Conservation (phyloP, 352 stramenopile species). For the Globisporangium megalacanthum region DNA sequence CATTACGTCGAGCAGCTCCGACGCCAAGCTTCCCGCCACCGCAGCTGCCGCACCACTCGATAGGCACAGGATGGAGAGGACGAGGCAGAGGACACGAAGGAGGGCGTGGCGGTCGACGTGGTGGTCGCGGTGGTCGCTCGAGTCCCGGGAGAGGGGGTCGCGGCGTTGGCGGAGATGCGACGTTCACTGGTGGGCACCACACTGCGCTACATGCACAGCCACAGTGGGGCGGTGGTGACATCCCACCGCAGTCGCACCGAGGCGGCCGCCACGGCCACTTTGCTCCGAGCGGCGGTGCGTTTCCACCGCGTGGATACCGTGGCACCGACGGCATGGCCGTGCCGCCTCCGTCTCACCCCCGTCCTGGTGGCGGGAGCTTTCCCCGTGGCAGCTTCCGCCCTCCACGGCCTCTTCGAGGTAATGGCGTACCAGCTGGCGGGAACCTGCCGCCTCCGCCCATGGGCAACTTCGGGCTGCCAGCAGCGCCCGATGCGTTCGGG, state of each 20-base stretch:
- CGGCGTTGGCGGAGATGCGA: background rate
- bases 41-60: background rate
- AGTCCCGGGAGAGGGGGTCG: constrained; percentile 24
- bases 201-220: background rate
- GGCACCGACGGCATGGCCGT: background rate
- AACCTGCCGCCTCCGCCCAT: background rate
- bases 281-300: background rate
- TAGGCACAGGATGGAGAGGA: constrained; percentile 25
- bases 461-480: too few relatives aligned
- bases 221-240: background rate
- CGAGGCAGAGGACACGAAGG: constrained; percentile 32
- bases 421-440: background rate
- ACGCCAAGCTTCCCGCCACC: constrained; percentile 8
- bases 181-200: background rate
- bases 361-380: background rate
- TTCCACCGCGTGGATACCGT: background rate
- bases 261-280: background rate
- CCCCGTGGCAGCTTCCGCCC: background rate
- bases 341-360: background rate
- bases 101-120: constrained; percentile 15
- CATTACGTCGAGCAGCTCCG: background rate
- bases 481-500: too few relatives aligned
- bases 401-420: background rate
- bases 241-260: background rate
- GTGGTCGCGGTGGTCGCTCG: constrained; percentile 25